Evolutionary conservation across 176 grass and related monocot species (phyloP).

Genomic region (Bonia amplexicaulis): DNA sequence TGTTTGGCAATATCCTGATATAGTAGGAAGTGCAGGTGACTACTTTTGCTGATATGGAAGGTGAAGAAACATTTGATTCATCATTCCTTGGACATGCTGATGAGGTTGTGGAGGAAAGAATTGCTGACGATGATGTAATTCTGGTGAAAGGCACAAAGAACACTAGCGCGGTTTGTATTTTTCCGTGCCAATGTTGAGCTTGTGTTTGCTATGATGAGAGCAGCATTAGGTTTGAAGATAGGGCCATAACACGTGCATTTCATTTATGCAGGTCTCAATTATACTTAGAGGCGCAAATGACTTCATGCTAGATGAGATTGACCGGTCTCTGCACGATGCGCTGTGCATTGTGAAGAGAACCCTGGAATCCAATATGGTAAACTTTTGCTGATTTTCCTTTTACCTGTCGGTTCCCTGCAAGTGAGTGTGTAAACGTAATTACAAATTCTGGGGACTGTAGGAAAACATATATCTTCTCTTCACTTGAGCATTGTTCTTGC

Average conservation of each 20-base stretch:
- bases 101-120: constrained; percentile 82
- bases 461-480: background rate
- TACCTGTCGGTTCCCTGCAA: background rate
- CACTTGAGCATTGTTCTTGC: background rate
- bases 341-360: constrained; percentile 92
- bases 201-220: background rate
- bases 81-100: constrained; percentile 76
- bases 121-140: constrained; percentile 85
- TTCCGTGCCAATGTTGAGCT: background rate
- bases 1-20: background rate
- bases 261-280: constrained; percentile 62
- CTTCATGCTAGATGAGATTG: constrained; percentile 91
- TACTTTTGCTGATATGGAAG: constrained; percentile 98
- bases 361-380: constrained; percentile 78
- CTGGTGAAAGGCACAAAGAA: constrained; percentile 88
- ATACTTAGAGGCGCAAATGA: constrained; percentile 94
- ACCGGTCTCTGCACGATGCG: constrained; percentile 79
- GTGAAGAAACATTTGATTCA: constrained; percentile 88
- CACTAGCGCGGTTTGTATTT: constrained; percentile 65
- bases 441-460: background rate
- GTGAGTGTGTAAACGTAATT: background rate
- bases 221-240: background rate
- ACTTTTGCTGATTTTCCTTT: background rate
- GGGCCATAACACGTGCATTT: background rate
- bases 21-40: constrained; percentile 41